A percentile compares a stretch with the other conserved stretches of the same genome.
phyloP scores from a whole-genome alignment of 768 basidiomycete genomes.

The Tylopilus rubrobrunneus region DNA sequence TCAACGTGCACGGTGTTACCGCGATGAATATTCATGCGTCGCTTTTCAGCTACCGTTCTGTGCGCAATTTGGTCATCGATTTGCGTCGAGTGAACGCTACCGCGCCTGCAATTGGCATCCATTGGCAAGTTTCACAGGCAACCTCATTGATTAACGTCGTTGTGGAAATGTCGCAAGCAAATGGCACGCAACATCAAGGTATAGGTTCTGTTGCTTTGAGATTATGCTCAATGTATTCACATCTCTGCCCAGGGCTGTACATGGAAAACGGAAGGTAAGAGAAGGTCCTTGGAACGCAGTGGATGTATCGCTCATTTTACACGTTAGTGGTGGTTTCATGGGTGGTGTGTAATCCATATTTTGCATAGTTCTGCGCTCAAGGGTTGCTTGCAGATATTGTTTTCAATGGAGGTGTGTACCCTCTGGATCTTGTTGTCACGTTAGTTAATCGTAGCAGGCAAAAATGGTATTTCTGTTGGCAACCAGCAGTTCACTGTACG shows the following conservation, averaged over 20 bases:
- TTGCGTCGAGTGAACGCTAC: slow-evolving; percentile 51
- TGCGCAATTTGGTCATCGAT: slow-evolving; percentile 75
- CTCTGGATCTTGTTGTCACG: neutral
- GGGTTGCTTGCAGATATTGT: slow-evolving; percentile 30
- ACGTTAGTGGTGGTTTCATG: slow-evolving; percentile 44
- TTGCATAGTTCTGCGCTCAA: slow-evolving; percentile 3
- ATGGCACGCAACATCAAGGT: slow-evolving; percentile 69
- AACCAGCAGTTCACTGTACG: slow-evolving; percentile 84
- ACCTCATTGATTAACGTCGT: slow-evolving; percentile 73
- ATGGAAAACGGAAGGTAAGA: slow-evolving; percentile 71
- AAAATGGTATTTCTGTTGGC: slow-evolving; percentile 70
- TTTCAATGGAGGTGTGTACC: slow-evolving; percentile 42
- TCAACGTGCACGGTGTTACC: neutral
- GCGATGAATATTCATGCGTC: neutral
- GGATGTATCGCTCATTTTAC: slow-evolving; percentile 3
- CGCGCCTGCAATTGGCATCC: slow-evolving; percentile 64
- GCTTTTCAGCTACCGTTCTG: slow-evolving; percentile 53
- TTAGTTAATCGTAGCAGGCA: slow-evolving; percentile 36
- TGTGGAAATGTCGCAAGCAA: slow-evolving; percentile 63
- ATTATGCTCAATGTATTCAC: neutral
- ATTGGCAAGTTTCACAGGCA: slow-evolving; percentile 82
- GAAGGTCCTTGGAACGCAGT: neutral
- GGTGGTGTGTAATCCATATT: slow-evolving; percentile 43
- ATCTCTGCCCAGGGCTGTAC: slow-evolving; percentile 41
- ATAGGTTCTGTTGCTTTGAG: slow-evolving; percentile 1